These are phyloP conservation scores for Ganoderma lucidum DNA, from an alignment of 1,284 basidiomycete genomes.

Conservation along the genomic window DNA sequence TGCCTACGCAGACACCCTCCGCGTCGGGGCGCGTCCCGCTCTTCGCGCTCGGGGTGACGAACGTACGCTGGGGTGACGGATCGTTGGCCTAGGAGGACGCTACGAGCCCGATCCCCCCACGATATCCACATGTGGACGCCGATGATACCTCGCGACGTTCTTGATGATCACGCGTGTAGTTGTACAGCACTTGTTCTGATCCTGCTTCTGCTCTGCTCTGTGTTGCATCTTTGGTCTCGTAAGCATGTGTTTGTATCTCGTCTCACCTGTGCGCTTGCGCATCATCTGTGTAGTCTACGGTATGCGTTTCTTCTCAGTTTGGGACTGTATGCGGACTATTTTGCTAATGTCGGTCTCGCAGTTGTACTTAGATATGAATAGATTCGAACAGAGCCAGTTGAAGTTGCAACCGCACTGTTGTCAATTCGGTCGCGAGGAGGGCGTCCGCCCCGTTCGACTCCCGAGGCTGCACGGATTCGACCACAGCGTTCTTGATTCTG, in stretches of 20 bases:
- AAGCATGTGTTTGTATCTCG: background rate
- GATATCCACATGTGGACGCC: background rate
- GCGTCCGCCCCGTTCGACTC: too few species aligned
- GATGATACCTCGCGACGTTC: background rate
- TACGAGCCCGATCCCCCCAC: background rate
- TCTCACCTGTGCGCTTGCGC: background rate
- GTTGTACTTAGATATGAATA: background rate
- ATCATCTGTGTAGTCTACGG: background rate
- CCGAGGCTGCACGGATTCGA: background rate
- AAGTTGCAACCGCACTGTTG: background rate
- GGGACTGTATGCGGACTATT: background rate
- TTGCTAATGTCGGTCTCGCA: background rate
- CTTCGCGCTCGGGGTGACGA: slow-evolving; percentile 22
- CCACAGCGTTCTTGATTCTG: too few species aligned
- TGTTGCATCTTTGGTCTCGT: background rate
- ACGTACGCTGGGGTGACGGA: slow-evolving; percentile 17
- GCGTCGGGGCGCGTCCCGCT: slow-evolving; percentile 11
- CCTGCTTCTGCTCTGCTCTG: background rate
- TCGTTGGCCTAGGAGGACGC: background rate
- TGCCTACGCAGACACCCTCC: slow-evolving; percentile 29
- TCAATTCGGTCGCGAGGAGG: background rate
- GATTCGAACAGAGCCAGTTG: background rate
- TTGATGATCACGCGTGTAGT: background rate
- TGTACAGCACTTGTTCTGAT: background rate
- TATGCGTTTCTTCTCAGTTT: background rate